Evolutionary conservation across 805 yeast genomes (phyloP).

Genomic region (Clavispora carvajalis): DNA sequence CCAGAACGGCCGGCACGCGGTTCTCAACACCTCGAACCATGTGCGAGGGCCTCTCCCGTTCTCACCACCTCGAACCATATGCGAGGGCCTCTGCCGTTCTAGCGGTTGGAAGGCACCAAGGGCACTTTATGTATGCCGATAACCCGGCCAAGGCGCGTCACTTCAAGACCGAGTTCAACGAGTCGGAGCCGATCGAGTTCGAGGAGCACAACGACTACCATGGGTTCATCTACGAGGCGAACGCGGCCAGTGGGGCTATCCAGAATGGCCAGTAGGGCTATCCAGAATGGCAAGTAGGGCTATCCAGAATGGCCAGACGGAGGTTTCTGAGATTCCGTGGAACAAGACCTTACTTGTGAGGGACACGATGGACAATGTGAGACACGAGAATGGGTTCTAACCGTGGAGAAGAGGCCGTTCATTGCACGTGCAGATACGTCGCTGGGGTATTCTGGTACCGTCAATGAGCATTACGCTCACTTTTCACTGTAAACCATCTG

Average conservation of each 20-base stretch:
- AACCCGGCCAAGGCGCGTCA: conserved; percentile 31
- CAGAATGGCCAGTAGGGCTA: conserved; percentile 33
- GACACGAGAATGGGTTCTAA: conserved; percentile 39
- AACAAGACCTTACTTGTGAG: conserved; percentile 44
- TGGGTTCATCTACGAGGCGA: conserved; percentile 55
- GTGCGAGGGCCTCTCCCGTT: conserved; percentile 24
- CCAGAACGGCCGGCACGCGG: conserved; percentile 38
- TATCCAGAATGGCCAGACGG: conserved; percentile 33
- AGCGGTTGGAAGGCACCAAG: conserved; percentile 31
- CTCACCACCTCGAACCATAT: conserved; percentile 25
- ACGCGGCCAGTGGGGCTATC: conserved; percentile 46
- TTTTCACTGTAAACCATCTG: too few species aligned
- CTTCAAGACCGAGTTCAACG: conserved; percentile 29
- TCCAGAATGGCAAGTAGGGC: too few species aligned
- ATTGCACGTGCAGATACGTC: too few species aligned
- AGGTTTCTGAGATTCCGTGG: conserved; percentile 35
- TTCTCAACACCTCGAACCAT: conserved; percentile 27
- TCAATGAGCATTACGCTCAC: too few species aligned
- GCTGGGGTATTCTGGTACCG: not conserved
- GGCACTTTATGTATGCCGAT: conserved; percentile 25
- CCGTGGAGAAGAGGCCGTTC: conserved; percentile 31
- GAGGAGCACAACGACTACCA: conserved; percentile 33
- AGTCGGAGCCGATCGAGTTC: conserved; percentile 21
- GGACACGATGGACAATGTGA: conserved; percentile 43
- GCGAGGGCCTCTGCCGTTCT: conserved; percentile 23